Percentiles rank a stretch among this genome's conserved stretches.
Evolutionary conservation across 106 monocot genomes (phyloP).

Genomic region (Dendrobium chrysotoxum): DNA sequence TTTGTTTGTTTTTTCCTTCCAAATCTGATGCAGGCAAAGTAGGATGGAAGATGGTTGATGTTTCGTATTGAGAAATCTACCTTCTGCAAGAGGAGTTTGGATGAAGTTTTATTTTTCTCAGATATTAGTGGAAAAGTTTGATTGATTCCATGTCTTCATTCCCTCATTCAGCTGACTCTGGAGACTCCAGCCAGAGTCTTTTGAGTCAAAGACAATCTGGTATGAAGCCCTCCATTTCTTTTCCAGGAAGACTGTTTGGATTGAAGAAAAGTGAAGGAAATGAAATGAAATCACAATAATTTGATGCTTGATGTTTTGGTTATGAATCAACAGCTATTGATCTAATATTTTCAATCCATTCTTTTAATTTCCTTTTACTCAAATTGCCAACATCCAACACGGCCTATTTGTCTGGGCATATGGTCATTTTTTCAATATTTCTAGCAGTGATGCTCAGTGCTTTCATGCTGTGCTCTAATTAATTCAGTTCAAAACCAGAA

Average conservation of each 20-base stretch:
- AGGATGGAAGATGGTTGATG: neutral
- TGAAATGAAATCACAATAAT: too few species aligned
- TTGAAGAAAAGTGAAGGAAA: neutral
- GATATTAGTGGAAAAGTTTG: neutral
- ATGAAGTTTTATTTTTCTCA: neutral
- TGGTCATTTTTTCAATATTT: too few species aligned
- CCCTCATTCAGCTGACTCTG: slow-evolving; percentile 10
- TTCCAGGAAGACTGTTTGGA: neutral
- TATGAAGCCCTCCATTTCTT: neutral
- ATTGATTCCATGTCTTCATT: slow-evolving; percentile 11
- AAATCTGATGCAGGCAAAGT: neutral
- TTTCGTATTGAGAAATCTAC: neutral
- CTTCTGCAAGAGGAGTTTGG: neutral
- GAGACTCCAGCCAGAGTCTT: slow-evolving; percentile 27
- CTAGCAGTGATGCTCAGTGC: too few species aligned
- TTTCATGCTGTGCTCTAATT: too few species aligned
- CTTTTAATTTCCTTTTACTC: too few species aligned
- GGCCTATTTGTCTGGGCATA: too few species aligned
- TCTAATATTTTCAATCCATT: too few species aligned
- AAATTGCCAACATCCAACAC: too few species aligned
- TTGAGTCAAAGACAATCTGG: slow-evolving; percentile 21
- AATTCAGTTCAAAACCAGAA: too few species aligned
- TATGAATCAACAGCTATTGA: neutral
- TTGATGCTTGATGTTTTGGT: neutral
- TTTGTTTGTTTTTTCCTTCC: neutral